phyloP scores from a whole-genome alignment of 164 flowering plant genomes.

The Cinnamomum micranthum region DNA sequence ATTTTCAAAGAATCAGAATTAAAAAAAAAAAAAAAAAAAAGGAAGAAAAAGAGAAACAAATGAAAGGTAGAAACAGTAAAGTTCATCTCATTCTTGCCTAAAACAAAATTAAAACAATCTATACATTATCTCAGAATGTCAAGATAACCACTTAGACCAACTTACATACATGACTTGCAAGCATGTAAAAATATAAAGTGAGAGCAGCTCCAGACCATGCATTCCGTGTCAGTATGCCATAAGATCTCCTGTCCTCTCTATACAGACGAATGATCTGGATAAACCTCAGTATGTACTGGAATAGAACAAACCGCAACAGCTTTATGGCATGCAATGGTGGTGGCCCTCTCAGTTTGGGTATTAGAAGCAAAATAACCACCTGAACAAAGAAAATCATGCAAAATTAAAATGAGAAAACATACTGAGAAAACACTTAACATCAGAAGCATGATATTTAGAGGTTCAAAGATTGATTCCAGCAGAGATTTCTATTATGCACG shows the following conservation, averaged over 20 bases:
- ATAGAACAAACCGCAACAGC: conserved; percentile 57
- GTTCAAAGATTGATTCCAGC: not conserved
- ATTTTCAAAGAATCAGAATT: no score
- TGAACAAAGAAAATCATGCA: conserved; percentile 17
- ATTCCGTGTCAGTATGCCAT: conserved; percentile 84
- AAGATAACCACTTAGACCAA: not conserved
- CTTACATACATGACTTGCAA: conserved; percentile 90
- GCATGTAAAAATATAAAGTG: conserved; percentile 92
- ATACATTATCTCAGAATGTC: no score
- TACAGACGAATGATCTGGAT: conserved; percentile 65
- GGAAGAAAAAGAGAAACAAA: no score
- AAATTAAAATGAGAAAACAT: no score
- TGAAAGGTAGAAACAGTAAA: not conserved
- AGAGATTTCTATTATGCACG: not conserved
- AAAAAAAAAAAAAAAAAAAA: no score
- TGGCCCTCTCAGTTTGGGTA: conserved; percentile 62
- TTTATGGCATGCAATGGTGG: conserved; percentile 58
- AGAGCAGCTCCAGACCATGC: conserved; percentile 97
- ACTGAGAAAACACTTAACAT: no score
- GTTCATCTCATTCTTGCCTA: not conserved
- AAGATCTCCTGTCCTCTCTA: conserved; percentile 72
- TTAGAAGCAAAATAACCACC: conserved; percentile 57
- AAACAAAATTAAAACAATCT: no score
- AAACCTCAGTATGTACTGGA: conserved; percentile 79
- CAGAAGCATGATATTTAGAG: not conserved